Percentiles rank a stretch among this genome's conserved stretches.
Evolutionary conservation across 2,329 filamentous ascomycete genomes (phyloP).

Genomic region (Leptosphaerulina australis): DNA sequence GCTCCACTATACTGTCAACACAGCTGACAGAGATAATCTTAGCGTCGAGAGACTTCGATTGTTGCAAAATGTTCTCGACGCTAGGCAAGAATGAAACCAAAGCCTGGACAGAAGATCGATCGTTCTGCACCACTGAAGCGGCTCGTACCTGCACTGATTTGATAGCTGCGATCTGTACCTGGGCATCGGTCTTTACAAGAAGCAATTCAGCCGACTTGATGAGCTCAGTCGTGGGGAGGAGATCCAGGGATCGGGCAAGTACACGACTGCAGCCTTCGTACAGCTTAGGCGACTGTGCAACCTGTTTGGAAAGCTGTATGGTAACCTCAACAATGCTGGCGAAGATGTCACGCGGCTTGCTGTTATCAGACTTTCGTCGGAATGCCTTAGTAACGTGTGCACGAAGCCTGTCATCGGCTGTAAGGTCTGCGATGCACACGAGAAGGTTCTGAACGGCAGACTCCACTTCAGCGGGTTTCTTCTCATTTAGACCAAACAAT

Average conservation of each 20-base stretch:
- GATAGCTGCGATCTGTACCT: conserved; percentile 75
- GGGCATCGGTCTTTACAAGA: conserved; percentile 74
- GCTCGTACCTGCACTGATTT: conserved; percentile 76
- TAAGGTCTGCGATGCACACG: conserved; percentile 47
- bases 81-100: conserved; percentile 80
- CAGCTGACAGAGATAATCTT: conserved; percentile 87
- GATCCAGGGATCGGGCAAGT: conserved; percentile 78
- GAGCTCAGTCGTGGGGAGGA: conserved; percentile 86
- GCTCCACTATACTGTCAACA: conserved; percentile 90
- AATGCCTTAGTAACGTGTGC: conserved; percentile 42
- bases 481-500: conserved; percentile 68
- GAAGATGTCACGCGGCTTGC: conserved; percentile 41
- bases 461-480: conserved; percentile 46
- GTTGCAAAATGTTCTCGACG: conserved; percentile 75
- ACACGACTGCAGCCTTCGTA: conserved; percentile 65
- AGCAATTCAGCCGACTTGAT: conserved; percentile 85
- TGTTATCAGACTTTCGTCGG: conserved; percentile 33
- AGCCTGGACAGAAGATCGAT: conserved; percentile 70
- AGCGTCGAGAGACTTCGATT: conserved; percentile 73
- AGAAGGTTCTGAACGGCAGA: conserved; percentile 48
- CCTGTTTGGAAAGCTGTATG: conserved; percentile 65
- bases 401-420: conserved; percentile 42
- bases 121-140: conserved; percentile 71
- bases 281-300: conserved; percentile 54
- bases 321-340: conserved; percentile 50